A percentile compares a stretch with the other conserved stretches of the same genome.
These are phyloP conservation scores for Dioscorea zingiberensis DNA, from an alignment of 106 monocot genomes.

Conservation along the genomic window DNA sequence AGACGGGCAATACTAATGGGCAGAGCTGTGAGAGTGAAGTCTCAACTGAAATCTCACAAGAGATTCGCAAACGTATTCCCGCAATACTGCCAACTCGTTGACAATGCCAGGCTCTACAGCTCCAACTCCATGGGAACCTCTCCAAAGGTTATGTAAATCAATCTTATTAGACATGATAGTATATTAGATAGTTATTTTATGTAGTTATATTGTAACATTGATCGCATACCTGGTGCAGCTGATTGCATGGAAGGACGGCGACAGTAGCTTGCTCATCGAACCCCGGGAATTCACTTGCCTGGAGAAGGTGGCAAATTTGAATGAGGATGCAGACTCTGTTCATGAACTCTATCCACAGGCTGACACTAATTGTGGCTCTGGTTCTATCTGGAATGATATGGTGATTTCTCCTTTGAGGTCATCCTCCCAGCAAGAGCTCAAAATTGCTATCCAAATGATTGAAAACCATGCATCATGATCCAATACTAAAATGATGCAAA, in stretches of 20 bases:
- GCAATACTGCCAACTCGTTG: conserved; percentile 71
- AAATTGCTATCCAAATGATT: conserved; percentile 21
- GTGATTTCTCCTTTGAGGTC: conserved; percentile 40
- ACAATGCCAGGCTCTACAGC: conserved; percentile 75
- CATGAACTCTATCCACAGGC: conserved; percentile 45
- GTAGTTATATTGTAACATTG: neutral
- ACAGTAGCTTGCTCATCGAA: conserved; percentile 55
- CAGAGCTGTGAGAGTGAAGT: conserved; percentile 86
- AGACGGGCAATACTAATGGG: conserved; percentile 73
- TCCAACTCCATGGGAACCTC: conserved; percentile 50
- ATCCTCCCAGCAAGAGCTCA: conserved; percentile 37
- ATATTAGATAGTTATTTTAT: too few species aligned
- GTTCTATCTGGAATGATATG: conserved; percentile 42
- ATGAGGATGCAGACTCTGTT: conserved; percentile 61
- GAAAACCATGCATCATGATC: conserved; percentile 22
- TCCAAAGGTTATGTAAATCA: conserved; percentile 51
- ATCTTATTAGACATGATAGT: too few species aligned
- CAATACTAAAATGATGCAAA: too few species aligned
- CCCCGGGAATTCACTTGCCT: conserved; percentile 44
- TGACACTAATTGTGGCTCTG: conserved; percentile 6
- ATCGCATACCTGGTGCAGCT: conserved; percentile 27
- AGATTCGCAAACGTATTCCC: conserved; percentile 67
- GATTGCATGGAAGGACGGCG: conserved; percentile 77
- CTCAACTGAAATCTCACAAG: conserved; percentile 85
- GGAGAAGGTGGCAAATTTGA: conserved; percentile 38